Base-by-base conservation (phyloP, 164 flowering plant species). In the Nelumbo lutea region DNA sequence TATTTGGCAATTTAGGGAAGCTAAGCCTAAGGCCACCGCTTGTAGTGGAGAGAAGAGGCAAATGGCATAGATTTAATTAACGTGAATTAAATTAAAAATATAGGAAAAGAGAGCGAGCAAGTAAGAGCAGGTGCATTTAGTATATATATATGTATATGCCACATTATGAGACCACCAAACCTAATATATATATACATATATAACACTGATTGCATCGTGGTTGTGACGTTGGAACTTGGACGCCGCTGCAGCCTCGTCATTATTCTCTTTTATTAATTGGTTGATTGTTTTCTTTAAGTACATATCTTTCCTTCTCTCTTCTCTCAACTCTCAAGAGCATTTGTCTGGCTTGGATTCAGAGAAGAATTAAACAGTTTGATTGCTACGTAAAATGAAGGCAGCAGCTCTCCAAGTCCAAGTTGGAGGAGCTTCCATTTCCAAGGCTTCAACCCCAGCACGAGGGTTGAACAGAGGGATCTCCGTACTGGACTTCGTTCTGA, bases 401-500 rank as follows among this genome's bases (percentile, higher is more conserved):
- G 80, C 1, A 2, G 27, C 27, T 0, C 27, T 27, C 27, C 0
- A 52, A 52, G 55, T 68, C 4, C 83, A 79, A 70, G 59, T 40
- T 51, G 83, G 79, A 42, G 80, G 78, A 15, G 72, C 66, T 10
- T 76, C 84, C 8, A 70, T 64, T 10, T 76, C 84, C 8, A 78
- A 64, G 70, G 71, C 41, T 64, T 5, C 64, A 27, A 27, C 68
- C n/a, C 60, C 64, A 56, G 58, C 9, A 42, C 38, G 45, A 14
- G 70, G 71, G 46, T 46, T 77, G 42, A 80, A 57, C 65, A 79
- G 74, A 75, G 84, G 82, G 39, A 5, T 87, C 11, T 64, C 88
- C 0, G 69, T 84, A 44, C 52, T 81, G 8, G 91, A 87, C 71
- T 77, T 90, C 51, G 63, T 83, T 47, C 69, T 87, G n/a, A 70